These are phyloP conservation scores for Lanmaoa rubissima DNA, from an alignment of 768 basidiomycete species.

Conservation along the genomic window DNA sequence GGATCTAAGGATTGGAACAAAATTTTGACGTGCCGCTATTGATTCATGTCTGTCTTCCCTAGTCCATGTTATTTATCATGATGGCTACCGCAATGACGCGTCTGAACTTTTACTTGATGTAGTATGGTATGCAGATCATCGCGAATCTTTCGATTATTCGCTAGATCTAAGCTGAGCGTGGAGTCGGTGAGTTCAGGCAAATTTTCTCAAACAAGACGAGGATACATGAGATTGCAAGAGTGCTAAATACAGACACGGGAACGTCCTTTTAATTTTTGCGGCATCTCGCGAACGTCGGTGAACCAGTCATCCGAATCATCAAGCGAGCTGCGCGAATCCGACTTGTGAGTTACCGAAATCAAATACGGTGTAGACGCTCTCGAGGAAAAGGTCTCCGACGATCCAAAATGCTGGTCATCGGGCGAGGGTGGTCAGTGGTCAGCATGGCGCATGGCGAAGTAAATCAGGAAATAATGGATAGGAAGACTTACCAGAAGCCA, in stretches of 20 bases:
- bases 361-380: constrained; percentile 42
- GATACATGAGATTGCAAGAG: no score
- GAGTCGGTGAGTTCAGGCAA: no score
- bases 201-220: no score
- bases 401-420: constrained; percentile 27
- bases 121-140: no score
- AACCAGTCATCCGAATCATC: neutral
- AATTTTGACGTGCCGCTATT: constrained; percentile 13
- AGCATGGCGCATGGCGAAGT: neutral
- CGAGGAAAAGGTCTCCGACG: constrained; percentile 40
- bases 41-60: constrained; percentile 1
- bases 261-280: no score
- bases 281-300: neutral
- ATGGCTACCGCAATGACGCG: no score
- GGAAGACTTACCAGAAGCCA: constrained; percentile 5
- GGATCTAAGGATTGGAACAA: constrained; percentile 29
- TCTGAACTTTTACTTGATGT: no score
- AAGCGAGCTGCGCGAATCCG: constrained; percentile 34
- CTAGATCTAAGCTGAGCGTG: neutral
- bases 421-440: neutral
- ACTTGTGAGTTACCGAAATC: constrained; percentile 36
- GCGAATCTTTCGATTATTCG: neutral
- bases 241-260: no score
- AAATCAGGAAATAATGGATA: neutral
- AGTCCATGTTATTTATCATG: no score